phyloP scores from a whole-genome alignment of 2,329 filamentous ascomycete species.

The Exserohilum rostratum region DNA sequence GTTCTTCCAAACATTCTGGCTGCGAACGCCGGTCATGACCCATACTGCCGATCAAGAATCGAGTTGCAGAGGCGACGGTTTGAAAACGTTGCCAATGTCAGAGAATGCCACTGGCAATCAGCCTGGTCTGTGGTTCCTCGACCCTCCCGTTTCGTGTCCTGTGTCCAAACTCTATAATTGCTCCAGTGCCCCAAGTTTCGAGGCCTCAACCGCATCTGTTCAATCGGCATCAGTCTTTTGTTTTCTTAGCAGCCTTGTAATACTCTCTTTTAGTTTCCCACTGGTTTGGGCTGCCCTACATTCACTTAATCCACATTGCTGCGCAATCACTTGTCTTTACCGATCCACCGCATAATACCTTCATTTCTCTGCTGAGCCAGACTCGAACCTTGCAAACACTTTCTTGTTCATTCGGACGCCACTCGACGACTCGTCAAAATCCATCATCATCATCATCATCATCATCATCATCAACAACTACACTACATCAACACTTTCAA shows the following conservation, averaged over 20 bases:
- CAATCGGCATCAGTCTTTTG: conserved; percentile 48
- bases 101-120: conserved; percentile 49
- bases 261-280: conserved; percentile 58
- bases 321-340: conserved; percentile 47
- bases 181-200: conserved; percentile 45
- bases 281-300: conserved; percentile 61
- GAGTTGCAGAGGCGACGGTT: conserved; percentile 47
- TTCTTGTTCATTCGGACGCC: conserved; percentile 31
- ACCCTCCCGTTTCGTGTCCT: conserved; percentile 38
- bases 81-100: conserved; percentile 52
- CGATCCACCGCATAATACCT: conserved; percentile 44
- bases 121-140: conserved; percentile 34
- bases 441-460: conserved; percentile 44
- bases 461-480: neutral
- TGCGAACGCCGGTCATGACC: conserved; percentile 34
- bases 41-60: conserved; percentile 46
- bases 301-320: conserved; percentile 57
- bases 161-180: conserved; percentile 44
- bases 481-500: too few relatives aligned
- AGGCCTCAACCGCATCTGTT: conserved; percentile 48
- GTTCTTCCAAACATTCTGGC: conserved; percentile 48
- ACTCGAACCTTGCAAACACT: conserved; percentile 57
- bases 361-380: conserved; percentile 49
- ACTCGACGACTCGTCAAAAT: conserved; percentile 26
- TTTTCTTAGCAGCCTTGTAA: conserved; percentile 50